phyloP scores from a whole-genome alignment of 2,329 filamentous ascomycete genomes.

The Talaromyces amestolkiae region DNA sequence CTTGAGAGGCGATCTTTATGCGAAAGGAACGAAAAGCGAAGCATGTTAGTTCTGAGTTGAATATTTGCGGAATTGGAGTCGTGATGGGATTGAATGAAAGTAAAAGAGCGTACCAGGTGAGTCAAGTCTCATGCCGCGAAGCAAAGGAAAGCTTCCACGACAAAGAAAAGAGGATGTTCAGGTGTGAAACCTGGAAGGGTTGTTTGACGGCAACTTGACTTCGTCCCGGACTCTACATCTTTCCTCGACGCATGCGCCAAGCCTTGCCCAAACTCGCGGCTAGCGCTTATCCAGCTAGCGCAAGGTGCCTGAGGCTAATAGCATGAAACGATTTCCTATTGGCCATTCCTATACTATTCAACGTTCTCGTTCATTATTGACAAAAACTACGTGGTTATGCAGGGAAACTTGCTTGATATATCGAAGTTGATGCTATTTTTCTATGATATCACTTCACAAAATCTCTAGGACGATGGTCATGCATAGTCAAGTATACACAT shows the following conservation, averaged over 20 bases:
- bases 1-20: slow-evolving; percentile 28
- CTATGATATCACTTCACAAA: not conserved
- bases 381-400: too few relatives aligned
- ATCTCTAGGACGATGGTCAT: not conserved
- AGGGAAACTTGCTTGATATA: not conserved
- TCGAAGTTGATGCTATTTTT: not conserved
- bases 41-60: slow-evolving; percentile 4
- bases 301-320: too few relatives aligned
- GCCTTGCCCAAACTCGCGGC: slow-evolving; percentile 15
- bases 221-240: slow-evolving; percentile 1
- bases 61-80: not conserved
- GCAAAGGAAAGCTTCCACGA: slow-evolving; percentile 1
- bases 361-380: not conserved
- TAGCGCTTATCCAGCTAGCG: slow-evolving; percentile 8
- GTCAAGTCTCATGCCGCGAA: slow-evolving; percentile 10
- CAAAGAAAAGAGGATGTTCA: slow-evolving; percentile 11
- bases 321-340: not conserved
- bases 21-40: slow-evolving; percentile 5
- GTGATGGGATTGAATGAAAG: not conserved
- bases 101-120: slow-evolving; percentile 11
- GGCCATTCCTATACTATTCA: not conserved
- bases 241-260: slow-evolving; percentile 14
- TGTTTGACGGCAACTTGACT: not conserved
- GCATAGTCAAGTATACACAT: not conserved
- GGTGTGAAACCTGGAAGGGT: not conserved